Evolutionary conservation across 2,329 filamentous ascomycete species (phyloP).

Genomic region (Camillea tinctor): DNA sequence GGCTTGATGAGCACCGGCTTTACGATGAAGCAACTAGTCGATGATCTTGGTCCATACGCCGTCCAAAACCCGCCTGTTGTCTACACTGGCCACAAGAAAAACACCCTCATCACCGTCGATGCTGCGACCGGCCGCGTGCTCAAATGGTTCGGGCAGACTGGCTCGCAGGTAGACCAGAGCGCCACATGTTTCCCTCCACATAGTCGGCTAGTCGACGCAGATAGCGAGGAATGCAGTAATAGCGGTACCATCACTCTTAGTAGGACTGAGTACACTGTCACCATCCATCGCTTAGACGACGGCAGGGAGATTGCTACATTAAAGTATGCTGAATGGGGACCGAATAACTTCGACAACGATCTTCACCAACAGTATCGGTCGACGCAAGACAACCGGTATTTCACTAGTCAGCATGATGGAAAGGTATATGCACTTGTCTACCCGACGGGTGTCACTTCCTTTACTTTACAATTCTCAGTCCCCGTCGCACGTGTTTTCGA

Average conservation of each 20-base stretch:
- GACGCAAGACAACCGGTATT: conserved; percentile 84
- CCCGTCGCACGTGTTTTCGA: conserved; percentile 90
- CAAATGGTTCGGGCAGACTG: conserved; percentile 78
- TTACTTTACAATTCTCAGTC: conserved; percentile 67
- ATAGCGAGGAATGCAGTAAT: conserved; percentile 73
- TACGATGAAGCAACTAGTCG: conserved; percentile 85
- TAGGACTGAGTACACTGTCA: conserved; percentile 85
- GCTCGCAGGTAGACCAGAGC: conserved; percentile 64
- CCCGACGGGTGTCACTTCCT: conserved; percentile 56
- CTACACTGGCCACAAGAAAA: conserved; percentile 90
- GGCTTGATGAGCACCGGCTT: conserved; percentile 66
- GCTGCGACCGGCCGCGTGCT: conserved; percentile 79
- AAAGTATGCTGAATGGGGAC: conserved; percentile 90
- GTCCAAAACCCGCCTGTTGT: conserved; percentile 74
- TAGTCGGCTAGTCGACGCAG: conserved; percentile 59
- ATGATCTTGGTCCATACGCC: conserved; percentile 74
- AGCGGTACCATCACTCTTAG: conserved; percentile 80
- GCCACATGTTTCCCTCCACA: conserved; percentile 74
- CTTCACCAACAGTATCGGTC: conserved; percentile 77
- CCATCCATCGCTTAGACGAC: conserved; percentile 72
- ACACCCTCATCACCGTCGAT: conserved; percentile 84
- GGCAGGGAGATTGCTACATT: conserved; percentile 81
- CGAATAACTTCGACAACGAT: conserved; percentile 88
- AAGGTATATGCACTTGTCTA: conserved; percentile 78
- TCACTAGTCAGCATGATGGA: conserved; percentile 84